Percentiles rank a stretch among this genome's conserved stretches.
Conservation (phyloP, 2,329 filamentous ascomycete species). For the Madurella fahalii region DNA sequence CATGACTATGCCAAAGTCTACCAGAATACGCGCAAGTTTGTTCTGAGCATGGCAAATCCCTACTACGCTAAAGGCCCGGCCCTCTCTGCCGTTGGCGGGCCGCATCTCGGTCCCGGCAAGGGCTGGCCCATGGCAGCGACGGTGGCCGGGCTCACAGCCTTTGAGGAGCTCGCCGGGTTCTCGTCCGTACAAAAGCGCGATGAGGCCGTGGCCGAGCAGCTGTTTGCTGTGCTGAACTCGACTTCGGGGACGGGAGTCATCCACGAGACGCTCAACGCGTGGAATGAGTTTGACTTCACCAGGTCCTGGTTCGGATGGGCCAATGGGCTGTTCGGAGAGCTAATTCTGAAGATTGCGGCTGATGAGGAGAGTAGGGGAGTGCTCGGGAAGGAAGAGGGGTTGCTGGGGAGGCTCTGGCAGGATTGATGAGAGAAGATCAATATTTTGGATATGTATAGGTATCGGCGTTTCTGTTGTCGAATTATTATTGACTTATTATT, state of each 20-base stretch:
- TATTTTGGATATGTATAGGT: neutral
- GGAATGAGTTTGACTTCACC: slow-evolving; percentile 38
- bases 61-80: slow-evolving; percentile 66
- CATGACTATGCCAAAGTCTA: slow-evolving; percentile 61
- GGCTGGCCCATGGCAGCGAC: slow-evolving; percentile 56
- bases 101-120: slow-evolving; percentile 57
- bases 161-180: slow-evolving; percentile 27
- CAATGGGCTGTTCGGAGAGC: slow-evolving; percentile 41
- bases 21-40: slow-evolving; percentile 73
- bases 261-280: slow-evolving; percentile 45
- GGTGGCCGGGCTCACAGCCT: slow-evolving; percentile 48
- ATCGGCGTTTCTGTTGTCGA: no score
- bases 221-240: slow-evolving; percentile 38
- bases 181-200: slow-evolving; percentile 21
- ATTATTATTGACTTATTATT: no score
- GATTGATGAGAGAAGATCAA: slow-evolving; percentile 1
- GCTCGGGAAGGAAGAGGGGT: slow-evolving; percentile 19
- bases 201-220: slow-evolving; percentile 35
- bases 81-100: slow-evolving; percentile 69
- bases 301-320: slow-evolving; percentile 46
- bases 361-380: slow-evolving; percentile 26
- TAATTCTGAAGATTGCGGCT: slow-evolving; percentile 34
- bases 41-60: slow-evolving; percentile 71
- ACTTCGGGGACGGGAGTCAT: slow-evolving; percentile 43
- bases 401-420: slow-evolving; percentile 32